Percentiles rank a stretch among this genome's conserved stretches.
Evolutionary conservation across 1,139 yeast species (phyloP).

Genomic region (Nakaseomyces sp.): DNA sequence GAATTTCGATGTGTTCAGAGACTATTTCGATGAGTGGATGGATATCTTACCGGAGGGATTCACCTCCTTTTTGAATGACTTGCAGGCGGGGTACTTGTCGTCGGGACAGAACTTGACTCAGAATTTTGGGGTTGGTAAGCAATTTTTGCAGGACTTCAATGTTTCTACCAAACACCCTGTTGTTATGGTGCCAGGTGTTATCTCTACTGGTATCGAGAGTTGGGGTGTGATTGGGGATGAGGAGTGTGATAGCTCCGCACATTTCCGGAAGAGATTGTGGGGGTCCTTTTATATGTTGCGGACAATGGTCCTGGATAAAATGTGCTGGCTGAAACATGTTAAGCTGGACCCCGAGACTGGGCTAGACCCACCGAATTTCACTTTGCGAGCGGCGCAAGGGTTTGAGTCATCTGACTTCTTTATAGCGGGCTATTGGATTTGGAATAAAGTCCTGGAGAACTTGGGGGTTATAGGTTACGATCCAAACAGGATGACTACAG

Average conservation of each 20-base stretch:
- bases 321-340: conserved; percentile 88
- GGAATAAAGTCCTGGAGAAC: conserved; percentile 91
- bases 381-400: conserved; percentile 86
- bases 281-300: conserved; percentile 93
- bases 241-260: conserved; percentile 76
- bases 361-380: conserved; percentile 76
- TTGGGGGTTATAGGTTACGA: conserved; percentile 91
- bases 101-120: conserved; percentile 51
- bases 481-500: conserved; percentile 81
- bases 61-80: conserved; percentile 50
- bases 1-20: conserved; percentile 44
- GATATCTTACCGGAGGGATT: conserved; percentile 60
- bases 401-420: conserved; percentile 96
- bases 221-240: conserved; percentile 73
- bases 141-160: conserved; percentile 46
- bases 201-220: conserved; percentile 88
- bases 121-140: conserved; percentile 78
- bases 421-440: conserved; percentile 96
- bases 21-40: conserved; percentile 54
- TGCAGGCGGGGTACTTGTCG: conserved; percentile 32
- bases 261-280: conserved; percentile 89
- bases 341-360: conserved; percentile 89
- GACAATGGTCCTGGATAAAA: conserved; percentile 83
- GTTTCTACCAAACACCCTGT: conserved; percentile 62
- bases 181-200: conserved; percentile 91